Conservation (phyloP, 2,329 filamentous ascomycete genomes). For the Fusarium foetens region DNA sequence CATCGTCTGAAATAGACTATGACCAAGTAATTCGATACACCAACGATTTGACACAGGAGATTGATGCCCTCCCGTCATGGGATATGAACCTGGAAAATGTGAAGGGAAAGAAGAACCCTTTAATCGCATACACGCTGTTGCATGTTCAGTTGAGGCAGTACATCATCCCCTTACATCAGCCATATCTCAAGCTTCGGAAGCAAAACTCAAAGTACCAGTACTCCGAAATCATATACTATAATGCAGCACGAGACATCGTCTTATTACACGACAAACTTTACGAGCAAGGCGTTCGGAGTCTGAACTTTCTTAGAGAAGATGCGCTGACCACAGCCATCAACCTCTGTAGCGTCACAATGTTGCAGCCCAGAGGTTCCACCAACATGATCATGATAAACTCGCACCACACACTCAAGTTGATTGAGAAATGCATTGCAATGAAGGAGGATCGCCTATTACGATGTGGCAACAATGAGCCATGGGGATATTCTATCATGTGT, state of each 20-base stretch:
- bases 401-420: conserved; percentile 68
- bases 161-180: conserved; percentile 70
- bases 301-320: conserved; percentile 70
- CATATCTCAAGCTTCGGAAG: conserved; percentile 68
- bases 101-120: conserved; percentile 61
- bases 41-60: conserved; percentile 69
- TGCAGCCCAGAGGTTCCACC: conserved; percentile 67
- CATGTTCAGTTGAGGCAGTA: conserved; percentile 71
- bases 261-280: conserved; percentile 70
- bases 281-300: conserved; percentile 66
- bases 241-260: conserved; percentile 69
- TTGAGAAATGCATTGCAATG: conserved; percentile 69
- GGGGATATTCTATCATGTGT: conserved; percentile 73
- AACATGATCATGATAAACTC: conserved; percentile 72
- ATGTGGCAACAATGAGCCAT: conserved; percentile 72
- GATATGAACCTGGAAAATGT: conserved; percentile 51
- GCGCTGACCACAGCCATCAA: conserved; percentile 69
- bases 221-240: conserved; percentile 72
- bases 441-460: conserved; percentile 69
- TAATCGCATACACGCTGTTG: conserved; percentile 68
- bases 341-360: conserved; percentile 69
- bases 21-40: conserved; percentile 70
- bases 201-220: conserved; percentile 70
- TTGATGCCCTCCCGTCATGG: conserved; percentile 69
- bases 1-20: conserved; percentile 66